Evolutionary conservation across 805 yeast species (phyloP), one percentile per base, ranked within the genome.

Genomic region (Candida ascalaphidarum): DNA sequence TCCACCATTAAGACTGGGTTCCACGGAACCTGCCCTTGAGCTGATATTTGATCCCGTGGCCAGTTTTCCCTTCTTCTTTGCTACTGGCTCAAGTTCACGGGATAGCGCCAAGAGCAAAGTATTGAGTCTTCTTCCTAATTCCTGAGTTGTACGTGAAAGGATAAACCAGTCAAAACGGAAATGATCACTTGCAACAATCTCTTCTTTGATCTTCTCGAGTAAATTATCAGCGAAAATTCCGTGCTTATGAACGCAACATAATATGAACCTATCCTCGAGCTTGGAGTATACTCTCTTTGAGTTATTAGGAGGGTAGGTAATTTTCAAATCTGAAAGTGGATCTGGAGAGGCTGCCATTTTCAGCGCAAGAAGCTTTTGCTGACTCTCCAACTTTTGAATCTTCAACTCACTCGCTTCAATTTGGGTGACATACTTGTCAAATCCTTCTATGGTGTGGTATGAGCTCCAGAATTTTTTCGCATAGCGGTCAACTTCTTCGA

Each of bases 251-350:
- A 78, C 79, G 30, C 73, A 68, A 17, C 68, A 41, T 27, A 82
- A 46, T 15, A 82, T 56, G 40, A 76, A 82, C 29, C 83, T 63
- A 45, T 82, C 94, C 45, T 82, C 94, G 0, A 67, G 50, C 18
- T 72, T 71, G 7, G 82, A 74, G 42, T 79, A 82, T 7, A 80
- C 66, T 40, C 86, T 58, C 44, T 81, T 80, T 9, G 92, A 80
- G 47, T 80, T 81, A 46, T 81, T 81, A n/a, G 88, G 88, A 0
- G 92, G 89, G 35, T 80, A 82, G 30, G 72, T 80, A 14, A 82
- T 75, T 4, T 54, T 55, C 50, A 82, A 54, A 23, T 78, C 76
- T 25, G 74, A 74, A 14, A 80, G 47, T 1, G 88, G 86, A 32
- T 68, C 71, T n/a, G 61, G 58, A 23, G 65, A 59, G 30, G 63